Evolutionary conservation across 2,329 filamentous ascomycete species (phyloP), one percentile per base, ranked within the genome.

Genomic region (Cadophora gregata): DNA sequence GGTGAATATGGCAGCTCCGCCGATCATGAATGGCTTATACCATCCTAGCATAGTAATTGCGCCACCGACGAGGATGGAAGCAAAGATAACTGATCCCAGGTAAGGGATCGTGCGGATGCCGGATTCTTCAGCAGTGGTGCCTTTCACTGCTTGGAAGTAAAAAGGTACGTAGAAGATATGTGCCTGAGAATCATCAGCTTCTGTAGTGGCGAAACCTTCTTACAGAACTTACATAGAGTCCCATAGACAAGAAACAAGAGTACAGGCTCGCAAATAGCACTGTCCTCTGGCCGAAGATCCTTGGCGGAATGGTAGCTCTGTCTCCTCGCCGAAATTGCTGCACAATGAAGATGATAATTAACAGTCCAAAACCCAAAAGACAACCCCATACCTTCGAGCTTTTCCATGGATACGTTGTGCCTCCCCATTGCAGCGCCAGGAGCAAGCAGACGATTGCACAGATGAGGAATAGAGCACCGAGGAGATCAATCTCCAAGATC

Each of bases 121-220:
- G 0, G 79, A 80, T 27, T 71, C 69, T 53, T 78, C 78, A 1
- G 81, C 78, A 12, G 72, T 76, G 47, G 78, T 77, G 16, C 77
- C 78, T 66, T 79, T 79, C 68, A 85, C 78, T 36, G 80, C 79
- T 77, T 86, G 82, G 74, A 86, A 84, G 77, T 83, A 85, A 68
- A 85, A 78, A 2, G 83, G 83, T 12, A 84, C 74, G 67, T 82
- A 83, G 75, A 85, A 77, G 69, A 92, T 72, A 0, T 90, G 91
- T 5, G 92, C 80, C 69, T 69, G 36, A 5, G 27, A 27, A 56
- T 4, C 62, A 25, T 16, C 68, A 53, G 60, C n/a, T 82, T 31
- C 92, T 75, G 4, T 29, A n/a, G 4, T 2, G 24, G 1, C 14
- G 2, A 36, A 1, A 67, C 19, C 16, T 64, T 14, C 67, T 58